Percentiles rank a stretch among this genome's conserved stretches.
Conservation (phyloP, 2,329 filamentous ascomycete genomes). For the Diaporthe ilicicola region DNA sequence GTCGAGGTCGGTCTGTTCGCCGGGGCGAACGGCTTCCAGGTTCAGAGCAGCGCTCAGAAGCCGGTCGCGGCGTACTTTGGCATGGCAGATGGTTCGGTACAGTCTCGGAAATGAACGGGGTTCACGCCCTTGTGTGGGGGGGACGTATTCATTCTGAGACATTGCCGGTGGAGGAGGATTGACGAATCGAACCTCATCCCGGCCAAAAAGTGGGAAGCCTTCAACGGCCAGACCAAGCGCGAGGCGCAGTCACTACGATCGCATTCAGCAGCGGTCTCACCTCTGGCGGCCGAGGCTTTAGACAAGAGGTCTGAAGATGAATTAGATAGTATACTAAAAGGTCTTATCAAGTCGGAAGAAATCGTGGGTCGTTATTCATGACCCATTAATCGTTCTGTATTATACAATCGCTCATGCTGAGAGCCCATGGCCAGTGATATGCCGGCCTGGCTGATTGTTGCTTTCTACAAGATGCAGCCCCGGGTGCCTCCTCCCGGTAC, state of each 20-base stretch:
- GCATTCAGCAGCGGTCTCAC: not conserved
- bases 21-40: constrained; percentile 79
- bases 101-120: constrained; percentile 48
- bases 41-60: constrained; percentile 80
- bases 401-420: constrained; percentile 35
- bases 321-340: constrained; percentile 32
- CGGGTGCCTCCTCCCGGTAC: not conserved
- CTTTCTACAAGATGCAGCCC: constrained; percentile 31
- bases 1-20: constrained; percentile 92
- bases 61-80: constrained; percentile 96
- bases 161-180: not conserved
- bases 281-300: not conserved
- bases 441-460: constrained; percentile 28
- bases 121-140: not conserved
- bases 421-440: constrained; percentile 25
- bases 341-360: constrained; percentile 26
- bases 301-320: constrained; percentile 28
- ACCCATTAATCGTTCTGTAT: constrained; percentile 33
- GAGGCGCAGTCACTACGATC: not conserved
- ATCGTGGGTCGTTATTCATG: constrained; percentile 32
- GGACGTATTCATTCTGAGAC: not conserved
- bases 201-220: not conserved
- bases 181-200: not conserved
- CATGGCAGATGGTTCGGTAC: constrained; percentile 77
- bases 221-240: not conserved